These are phyloP conservation scores for Fraxinus velutina DNA, from an alignment of 305 asterid genomes.

Conservation along the genomic window DNA sequence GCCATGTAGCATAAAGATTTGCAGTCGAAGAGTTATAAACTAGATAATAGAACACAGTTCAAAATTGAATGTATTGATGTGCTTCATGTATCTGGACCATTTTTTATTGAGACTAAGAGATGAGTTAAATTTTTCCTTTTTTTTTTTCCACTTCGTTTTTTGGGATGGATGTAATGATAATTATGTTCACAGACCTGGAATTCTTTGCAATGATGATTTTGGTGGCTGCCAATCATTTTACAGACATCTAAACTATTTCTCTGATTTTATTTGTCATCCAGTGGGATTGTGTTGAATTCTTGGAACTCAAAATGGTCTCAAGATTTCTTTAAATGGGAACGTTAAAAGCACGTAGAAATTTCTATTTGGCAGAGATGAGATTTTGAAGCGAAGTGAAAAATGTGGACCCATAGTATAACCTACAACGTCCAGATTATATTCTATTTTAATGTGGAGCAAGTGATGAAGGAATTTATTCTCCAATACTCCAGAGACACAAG, in stretches of 20 bases:
- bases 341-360: not conserved
- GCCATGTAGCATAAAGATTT: slow-evolving; percentile 15
- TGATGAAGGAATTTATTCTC: not conserved
- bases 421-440: not conserved
- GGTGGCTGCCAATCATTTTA: not conserved
- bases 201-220: not conserved
- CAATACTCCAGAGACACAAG: not conserved
- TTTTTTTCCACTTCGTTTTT: not conserved
- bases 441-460: not conserved
- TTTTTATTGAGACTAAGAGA: not conserved
- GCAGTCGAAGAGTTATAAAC: not conserved
- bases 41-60: not conserved
- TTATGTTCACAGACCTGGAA: not conserved
- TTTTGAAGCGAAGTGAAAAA: not conserved
- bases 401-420: not conserved
- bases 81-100: not conserved
- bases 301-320: not conserved
- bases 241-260: not conserved
- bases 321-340: not conserved
- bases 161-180: not conserved
- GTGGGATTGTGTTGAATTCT: not conserved
- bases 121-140: not conserved
- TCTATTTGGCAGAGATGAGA: not conserved
- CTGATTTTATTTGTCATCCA: not conserved
- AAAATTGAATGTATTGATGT: not conserved